Conservation (phyloP, 164 flowering plant genomes). For the Vitis rupestris region DNA sequence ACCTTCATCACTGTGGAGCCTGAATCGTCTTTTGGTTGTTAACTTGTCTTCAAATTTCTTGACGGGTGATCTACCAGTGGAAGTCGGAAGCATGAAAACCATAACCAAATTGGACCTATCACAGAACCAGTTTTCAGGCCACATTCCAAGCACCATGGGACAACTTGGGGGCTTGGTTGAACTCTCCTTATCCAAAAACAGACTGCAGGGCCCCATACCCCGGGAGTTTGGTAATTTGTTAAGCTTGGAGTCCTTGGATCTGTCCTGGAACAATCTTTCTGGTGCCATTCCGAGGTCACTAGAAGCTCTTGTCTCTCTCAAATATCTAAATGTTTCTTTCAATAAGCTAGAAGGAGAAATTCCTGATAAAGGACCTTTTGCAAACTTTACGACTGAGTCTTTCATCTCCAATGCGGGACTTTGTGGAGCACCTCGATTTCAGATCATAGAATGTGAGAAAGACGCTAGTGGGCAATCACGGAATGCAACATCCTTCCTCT, state of each 20-base stretch:
- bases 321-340: neutral
- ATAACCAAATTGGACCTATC: conserved; percentile 13
- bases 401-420: too few species aligned
- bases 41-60: conserved; percentile 22
- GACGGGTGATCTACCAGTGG: conserved; percentile 14
- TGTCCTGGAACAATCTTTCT: neutral
- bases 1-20: conserved; percentile 23
- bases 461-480: too few species aligned
- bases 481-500: too few species aligned
- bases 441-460: too few species aligned
- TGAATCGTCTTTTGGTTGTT: conserved; percentile 17
- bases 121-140: conserved; percentile 15
- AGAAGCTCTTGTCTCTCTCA: neutral
- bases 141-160: conserved; percentile 11
- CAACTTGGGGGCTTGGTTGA: neutral
- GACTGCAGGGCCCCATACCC: conserved; percentile 13
- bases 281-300: neutral
- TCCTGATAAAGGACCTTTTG: conserved; percentile 1
- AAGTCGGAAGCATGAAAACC: conserved; percentile 18
- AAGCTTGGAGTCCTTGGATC: conserved; percentile 2
- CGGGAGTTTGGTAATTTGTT: neutral
- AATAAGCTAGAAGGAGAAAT: conserved; percentile 4
- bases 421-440: too few species aligned
- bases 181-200: conserved; percentile 12
- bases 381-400: neutral